Evolutionary conservation across 1,284 basidiomycete genomes (phyloP).

Genomic region (Wallemia hederae): DNA sequence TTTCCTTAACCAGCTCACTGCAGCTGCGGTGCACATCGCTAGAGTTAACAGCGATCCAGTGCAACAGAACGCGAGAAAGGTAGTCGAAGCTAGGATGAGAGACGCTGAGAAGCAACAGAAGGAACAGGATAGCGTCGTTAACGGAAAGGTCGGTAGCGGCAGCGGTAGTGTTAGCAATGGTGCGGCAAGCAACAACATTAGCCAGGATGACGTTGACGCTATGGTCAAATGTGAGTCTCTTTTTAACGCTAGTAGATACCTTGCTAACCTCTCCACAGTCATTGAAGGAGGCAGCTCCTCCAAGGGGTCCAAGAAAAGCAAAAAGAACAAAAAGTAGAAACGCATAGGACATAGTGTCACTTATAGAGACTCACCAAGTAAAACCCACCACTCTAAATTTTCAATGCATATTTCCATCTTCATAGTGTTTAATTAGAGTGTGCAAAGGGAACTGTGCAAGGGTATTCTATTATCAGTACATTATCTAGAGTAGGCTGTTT

Average conservation of each 20-base stretch:
- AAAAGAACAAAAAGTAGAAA: background rate
- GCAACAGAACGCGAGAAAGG: background rate
- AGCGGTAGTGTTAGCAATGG: background rate
- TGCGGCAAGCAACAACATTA: background rate
- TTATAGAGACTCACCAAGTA: background rate
- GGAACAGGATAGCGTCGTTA: background rate
- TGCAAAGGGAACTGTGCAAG: too few species aligned
- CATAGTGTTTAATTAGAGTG: too few species aligned
- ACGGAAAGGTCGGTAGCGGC: background rate
- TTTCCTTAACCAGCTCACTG: background rate
- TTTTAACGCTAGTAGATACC: background rate
- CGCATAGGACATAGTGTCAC: background rate
- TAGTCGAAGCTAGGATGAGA: background rate
- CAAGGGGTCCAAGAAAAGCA: background rate
- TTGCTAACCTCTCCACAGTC: background rate
- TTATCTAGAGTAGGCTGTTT: background rate
- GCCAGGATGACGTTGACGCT: background rate
- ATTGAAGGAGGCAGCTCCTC: background rate
- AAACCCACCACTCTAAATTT: background rate
- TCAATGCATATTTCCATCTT: background rate
- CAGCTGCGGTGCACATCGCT: background rate
- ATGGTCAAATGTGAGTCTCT: background rate
- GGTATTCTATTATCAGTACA: too few species aligned
- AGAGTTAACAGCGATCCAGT: background rate
- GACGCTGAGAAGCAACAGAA: background rate